Percentiles rank a stretch among this genome's conserved stretches.
These are phyloP conservation scores for Clonostachys sp. DNA, from an alignment of 2,329 filamentous ascomycete species.

Conservation along the genomic window DNA sequence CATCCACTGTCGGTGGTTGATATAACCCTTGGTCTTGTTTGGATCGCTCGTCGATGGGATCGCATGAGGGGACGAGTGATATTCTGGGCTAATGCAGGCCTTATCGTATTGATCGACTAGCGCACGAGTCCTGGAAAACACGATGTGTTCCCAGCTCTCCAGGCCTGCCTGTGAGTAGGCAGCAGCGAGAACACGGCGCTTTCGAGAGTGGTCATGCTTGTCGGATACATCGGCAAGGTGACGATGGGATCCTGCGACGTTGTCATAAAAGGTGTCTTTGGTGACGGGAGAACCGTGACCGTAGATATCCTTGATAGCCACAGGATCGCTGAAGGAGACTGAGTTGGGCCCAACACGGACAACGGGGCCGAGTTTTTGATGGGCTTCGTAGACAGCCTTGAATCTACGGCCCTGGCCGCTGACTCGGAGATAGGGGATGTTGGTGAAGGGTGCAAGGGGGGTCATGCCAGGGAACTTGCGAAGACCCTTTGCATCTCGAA, in stretches of 20 bases:
- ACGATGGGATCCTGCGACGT: slow-evolving; percentile 39
- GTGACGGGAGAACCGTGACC: slow-evolving; percentile 41
- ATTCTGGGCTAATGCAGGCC: not conserved
- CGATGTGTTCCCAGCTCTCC: slow-evolving; percentile 1
- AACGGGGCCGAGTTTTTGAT: slow-evolving; percentile 24
- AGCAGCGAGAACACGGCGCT: slow-evolving; percentile 42
- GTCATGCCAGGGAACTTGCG: slow-evolving; percentile 39
- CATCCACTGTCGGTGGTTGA: slow-evolving; percentile 42
- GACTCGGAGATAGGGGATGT: slow-evolving; percentile 39
- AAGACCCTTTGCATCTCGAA: slow-evolving; percentile 39
- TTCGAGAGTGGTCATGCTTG: slow-evolving; percentile 44
- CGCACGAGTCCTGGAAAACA: not conserved
- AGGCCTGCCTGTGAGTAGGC: slow-evolving; percentile 15
- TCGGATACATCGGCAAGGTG: slow-evolving; percentile 48
- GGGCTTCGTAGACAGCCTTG: not conserved
- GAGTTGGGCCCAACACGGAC: slow-evolving; percentile 17
- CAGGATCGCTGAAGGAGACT: slow-evolving; percentile 13
- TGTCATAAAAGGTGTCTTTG: slow-evolving; percentile 42
- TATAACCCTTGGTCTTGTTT: slow-evolving; percentile 12
- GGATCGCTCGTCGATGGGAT: not conserved
- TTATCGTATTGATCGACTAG: not conserved
- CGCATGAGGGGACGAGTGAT: not conserved
- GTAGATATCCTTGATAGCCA: slow-evolving; percentile 26
- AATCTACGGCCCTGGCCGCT: slow-evolving; percentile 26
- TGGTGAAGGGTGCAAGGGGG: slow-evolving; percentile 35